Evolutionary conservation across 164 flowering plant genomes (phyloP).

Genomic region (Santalum album): DNA sequence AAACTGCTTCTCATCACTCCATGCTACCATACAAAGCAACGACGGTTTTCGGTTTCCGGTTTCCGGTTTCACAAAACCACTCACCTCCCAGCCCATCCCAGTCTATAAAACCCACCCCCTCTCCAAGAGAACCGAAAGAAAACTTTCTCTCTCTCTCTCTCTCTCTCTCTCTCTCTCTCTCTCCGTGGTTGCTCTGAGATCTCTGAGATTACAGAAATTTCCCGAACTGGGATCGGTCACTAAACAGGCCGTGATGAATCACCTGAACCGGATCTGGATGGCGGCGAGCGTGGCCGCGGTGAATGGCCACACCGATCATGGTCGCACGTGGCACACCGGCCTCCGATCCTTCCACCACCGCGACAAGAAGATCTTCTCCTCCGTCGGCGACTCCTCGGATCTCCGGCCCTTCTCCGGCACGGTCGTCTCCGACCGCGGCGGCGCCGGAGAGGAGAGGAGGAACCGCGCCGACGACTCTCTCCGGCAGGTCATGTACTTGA

Average conservation of each 20-base stretch:
- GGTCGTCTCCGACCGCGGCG: conserved; percentile 7
- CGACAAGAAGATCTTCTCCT: conserved; percentile 8
- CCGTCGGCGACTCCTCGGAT: conserved; percentile 13
- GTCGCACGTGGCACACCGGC: conserved; percentile 25
- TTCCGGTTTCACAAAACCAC: too few relatives aligned
- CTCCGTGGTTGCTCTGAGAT: too few relatives aligned
- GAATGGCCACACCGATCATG: conserved; percentile 41
- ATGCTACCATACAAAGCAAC: too few relatives aligned
- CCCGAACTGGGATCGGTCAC: too few relatives aligned
- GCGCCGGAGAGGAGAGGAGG: conserved; percentile 13
- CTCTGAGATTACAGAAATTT: too few relatives aligned
- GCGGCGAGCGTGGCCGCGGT: conserved; percentile 48
- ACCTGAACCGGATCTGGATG: conserved; percentile 40
- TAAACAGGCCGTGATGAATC: conserved; percentile 24
- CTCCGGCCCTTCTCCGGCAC: conserved; percentile 16
- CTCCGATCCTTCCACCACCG: conserved; percentile 16
- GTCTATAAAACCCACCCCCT: too few relatives aligned
- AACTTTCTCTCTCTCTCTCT: too few relatives aligned
- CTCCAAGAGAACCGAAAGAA: too few relatives aligned
- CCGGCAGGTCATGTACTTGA: conserved; percentile 40
- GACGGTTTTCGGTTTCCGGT: too few relatives aligned
- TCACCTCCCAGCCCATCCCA: too few relatives aligned
- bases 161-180: too few relatives aligned
- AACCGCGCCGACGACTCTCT: conserved; percentile 35
- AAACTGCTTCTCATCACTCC: too few relatives aligned